phyloP scores from a whole-genome alignment of 768 basidiomycete species.

The Lepiota venenata region DNA sequence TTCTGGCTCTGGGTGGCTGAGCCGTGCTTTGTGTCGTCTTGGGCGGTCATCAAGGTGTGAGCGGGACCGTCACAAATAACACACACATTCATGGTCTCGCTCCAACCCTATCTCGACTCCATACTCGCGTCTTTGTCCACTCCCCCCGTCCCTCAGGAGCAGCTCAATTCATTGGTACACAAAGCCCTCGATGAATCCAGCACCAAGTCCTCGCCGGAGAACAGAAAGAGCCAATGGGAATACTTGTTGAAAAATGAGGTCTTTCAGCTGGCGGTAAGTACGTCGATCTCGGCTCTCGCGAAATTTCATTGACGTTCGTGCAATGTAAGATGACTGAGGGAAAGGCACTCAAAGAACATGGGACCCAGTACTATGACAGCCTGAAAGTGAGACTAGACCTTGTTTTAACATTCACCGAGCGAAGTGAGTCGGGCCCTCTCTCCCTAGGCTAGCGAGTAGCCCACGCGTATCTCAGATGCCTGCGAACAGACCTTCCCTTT shows the following conservation, averaged over 20 bases:
- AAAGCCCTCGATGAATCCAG: conserved; percentile 40
- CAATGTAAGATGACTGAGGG: conserved; percentile 61
- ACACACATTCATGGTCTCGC: conserved; percentile 41
- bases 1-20: conserved; percentile 8
- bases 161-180: conserved; percentile 48
- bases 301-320: neutral
- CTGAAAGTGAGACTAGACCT: conserved; percentile 67
- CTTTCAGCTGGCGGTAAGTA: conserved; percentile 66
- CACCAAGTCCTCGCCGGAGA: conserved; percentile 47
- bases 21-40: conserved; percentile 14
- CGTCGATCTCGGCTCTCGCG: neutral
- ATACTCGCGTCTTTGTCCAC: conserved; percentile 52
- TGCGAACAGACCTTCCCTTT: conserved; percentile 76
- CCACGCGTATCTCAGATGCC: conserved; percentile 51
- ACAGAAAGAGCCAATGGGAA: conserved; percentile 73
- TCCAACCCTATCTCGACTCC: conserved; percentile 44
- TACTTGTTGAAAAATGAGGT: conserved; percentile 67
- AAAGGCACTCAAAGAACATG: conserved; percentile 48
- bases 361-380: conserved; percentile 56
- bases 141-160: conserved; percentile 43
- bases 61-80: conserved; percentile 8
- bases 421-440: conserved; percentile 43
- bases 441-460: neutral
- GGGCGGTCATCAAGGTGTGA: neutral
- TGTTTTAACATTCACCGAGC: conserved; percentile 72